These are phyloP conservation scores for Ustilago cynodontis DNA, from an alignment of 1,284 basidiomycete species.

Conservation along the genomic window DNA sequence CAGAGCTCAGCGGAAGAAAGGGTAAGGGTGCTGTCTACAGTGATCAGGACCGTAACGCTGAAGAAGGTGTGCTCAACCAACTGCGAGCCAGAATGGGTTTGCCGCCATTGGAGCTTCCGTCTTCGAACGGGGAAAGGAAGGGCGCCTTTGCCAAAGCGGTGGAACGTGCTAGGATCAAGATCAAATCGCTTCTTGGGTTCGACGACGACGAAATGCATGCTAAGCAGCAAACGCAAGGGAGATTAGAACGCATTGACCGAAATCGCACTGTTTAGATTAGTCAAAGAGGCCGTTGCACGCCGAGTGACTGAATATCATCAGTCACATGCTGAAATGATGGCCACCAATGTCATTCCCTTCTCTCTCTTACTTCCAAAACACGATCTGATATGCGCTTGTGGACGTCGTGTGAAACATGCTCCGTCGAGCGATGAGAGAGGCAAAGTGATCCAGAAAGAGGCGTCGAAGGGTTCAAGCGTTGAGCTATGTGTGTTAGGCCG, in stretches of 20 bases:
- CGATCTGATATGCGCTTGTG: too few relatives aligned
- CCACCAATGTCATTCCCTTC: too few relatives aligned
- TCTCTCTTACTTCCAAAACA: too few relatives aligned
- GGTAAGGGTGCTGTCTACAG: slow-evolving; percentile 48
- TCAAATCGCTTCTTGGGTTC: slow-evolving; percentile 38
- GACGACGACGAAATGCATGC: slow-evolving; percentile 39
- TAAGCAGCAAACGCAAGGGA: slow-evolving; percentile 38
- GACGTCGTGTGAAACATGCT: too few relatives aligned
- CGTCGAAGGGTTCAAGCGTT: not conserved
- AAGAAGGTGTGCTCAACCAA: slow-evolving; percentile 44
- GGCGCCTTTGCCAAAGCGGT: slow-evolving; percentile 17
- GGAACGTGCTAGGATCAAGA: slow-evolving; percentile 11
- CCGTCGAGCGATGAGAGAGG: too few relatives aligned
- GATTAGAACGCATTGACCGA: slow-evolving; percentile 39
- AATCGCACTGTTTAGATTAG: slow-evolving; percentile 32
- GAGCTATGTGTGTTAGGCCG: not conserved
- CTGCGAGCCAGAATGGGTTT: slow-evolving; percentile 31
- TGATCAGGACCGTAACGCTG: slow-evolving; percentile 42
- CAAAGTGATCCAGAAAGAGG: too few relatives aligned
- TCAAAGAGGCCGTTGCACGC: not conserved
- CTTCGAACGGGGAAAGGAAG: not conserved
- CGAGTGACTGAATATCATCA: too few relatives aligned
- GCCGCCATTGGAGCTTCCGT: slow-evolving; percentile 28
- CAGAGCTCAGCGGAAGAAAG: slow-evolving; percentile 36
- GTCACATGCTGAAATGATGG: too few relatives aligned